Percentiles rank a stretch among this genome's conserved stretches.
phyloP scores from a whole-genome alignment of 1,284 basidiomycete genomes.

The Malassezia nana region DNA sequence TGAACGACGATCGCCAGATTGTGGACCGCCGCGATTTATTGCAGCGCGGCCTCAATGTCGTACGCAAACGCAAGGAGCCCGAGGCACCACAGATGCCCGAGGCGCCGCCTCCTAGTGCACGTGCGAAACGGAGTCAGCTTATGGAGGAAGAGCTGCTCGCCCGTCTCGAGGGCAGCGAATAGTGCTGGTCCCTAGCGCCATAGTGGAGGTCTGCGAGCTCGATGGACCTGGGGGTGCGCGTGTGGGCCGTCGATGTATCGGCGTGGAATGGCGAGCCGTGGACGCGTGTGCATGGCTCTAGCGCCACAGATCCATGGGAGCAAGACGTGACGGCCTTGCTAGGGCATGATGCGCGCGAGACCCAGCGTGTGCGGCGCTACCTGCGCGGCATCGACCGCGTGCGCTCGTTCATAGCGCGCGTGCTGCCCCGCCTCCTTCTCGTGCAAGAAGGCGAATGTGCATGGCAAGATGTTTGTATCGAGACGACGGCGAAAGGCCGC shows the following conservation, averaged over 20 bases:
- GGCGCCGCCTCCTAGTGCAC: not conserved
- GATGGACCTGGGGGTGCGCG: not conserved
- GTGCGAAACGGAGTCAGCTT: constrained; percentile 9
- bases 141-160: constrained; percentile 19
- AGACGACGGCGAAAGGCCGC: constrained; percentile 18
- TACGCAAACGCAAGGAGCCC: constrained; percentile 8
- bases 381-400: constrained; percentile 25
- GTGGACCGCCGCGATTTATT: constrained; percentile 89
- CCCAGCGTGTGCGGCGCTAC: constrained; percentile 23
- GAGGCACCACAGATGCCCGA: not conserved
- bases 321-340: not conserved
- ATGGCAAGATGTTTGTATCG: not conserved
- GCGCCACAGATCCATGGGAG: not conserved
- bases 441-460: not conserved
- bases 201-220: not conserved
- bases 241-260: constrained; percentile 32
- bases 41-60: constrained; percentile 80
- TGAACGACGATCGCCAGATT: constrained; percentile 95
- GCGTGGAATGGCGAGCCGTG: constrained; percentile 11
- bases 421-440: constrained; percentile 22
- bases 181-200: no score
- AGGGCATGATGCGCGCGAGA: constrained; percentile 11
- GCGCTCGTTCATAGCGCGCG: constrained; percentile 23
- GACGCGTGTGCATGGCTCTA: not conserved
- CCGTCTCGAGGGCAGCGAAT: not conserved